Evolutionary conservation across 2,329 filamentous ascomycete species (phyloP).

Genomic region (Aspergillus ibericus): DNA sequence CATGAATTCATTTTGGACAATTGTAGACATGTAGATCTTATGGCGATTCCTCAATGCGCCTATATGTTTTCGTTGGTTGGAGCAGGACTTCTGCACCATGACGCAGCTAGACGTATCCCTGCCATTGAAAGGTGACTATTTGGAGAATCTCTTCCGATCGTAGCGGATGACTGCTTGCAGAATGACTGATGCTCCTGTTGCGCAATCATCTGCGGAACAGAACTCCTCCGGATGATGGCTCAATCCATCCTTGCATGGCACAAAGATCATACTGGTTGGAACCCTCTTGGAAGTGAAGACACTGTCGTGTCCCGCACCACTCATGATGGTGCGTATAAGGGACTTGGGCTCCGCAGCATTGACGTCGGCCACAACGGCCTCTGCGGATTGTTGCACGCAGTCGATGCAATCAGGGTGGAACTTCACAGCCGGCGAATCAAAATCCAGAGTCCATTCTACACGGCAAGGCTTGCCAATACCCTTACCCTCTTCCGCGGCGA

Average conservation of each 20-base stretch:
- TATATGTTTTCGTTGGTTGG: neutral
- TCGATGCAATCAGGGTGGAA: slow-evolving; percentile 69
- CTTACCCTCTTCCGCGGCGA: slow-evolving; percentile 59
- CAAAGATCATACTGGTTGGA: slow-evolving; percentile 67
- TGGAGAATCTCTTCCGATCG: slow-evolving; percentile 43
- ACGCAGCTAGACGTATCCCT: neutral
- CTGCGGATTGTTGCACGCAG: slow-evolving; percentile 62
- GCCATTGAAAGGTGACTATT: neutral
- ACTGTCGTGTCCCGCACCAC: slow-evolving; percentile 66
- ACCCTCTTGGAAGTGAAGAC: slow-evolving; percentile 61
- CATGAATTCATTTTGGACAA: slow-evolving; percentile 18
- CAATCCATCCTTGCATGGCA: slow-evolving; percentile 62
- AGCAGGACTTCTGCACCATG: neutral
- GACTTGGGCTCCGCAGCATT: slow-evolving; percentile 41
- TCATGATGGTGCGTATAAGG: slow-evolving; percentile 55
- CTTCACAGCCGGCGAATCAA: slow-evolving; percentile 58
- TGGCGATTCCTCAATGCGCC: too few species aligned
- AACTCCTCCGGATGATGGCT: slow-evolving; percentile 66
- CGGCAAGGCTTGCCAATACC: slow-evolving; percentile 53
- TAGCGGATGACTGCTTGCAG: slow-evolving; percentile 37
- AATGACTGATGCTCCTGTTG: slow-evolving; percentile 51
- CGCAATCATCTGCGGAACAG: slow-evolving; percentile 60
- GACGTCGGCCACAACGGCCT: slow-evolving; percentile 56
- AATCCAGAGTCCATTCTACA: slow-evolving; percentile 62
- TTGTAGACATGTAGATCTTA: neutral